Base-by-base conservation (phyloP, 768 basidiomycete species). In the Amanita phalloides region DNA sequence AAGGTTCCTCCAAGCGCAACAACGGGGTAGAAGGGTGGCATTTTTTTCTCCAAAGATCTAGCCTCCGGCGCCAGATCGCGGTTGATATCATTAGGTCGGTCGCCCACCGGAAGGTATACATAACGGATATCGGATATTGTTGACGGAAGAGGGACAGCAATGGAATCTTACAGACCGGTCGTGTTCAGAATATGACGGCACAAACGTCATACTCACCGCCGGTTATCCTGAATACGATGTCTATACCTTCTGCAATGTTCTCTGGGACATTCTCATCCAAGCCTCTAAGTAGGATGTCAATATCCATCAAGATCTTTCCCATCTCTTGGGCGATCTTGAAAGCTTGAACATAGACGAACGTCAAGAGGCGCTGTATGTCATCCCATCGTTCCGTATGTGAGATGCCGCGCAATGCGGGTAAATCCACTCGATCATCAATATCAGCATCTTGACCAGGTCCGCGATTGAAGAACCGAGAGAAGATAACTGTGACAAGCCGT, bases 1-100 rank as follows among this genome's bases (percentile, higher is more conserved):
- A 98, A 98, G 0, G 96, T 98, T 0, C 96, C 96, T 5, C 96
- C 95, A 6, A 97, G 74, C 0, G 82, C 86, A n/a, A 85, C 79
- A 48, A 91, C 87, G 10, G 84, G 85, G 61, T 71, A 73, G 38
- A 64, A 55, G 14, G 68, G 54, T 11, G 69, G 67, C 8, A 55
- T 23, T 13, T 51, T 49, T 23, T 39, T 39, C 21, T 56, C 52
- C 25, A 45, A 55, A 13, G 51, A 39, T 38, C 56, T 53, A 0
- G 54, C 52, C 25, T 58, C 48, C 0, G 58, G 52, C 47, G 57
- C 56, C 33, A 61, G 54, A 17, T 53, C 54, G 48, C 52, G 56
- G 17, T 55, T 33, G 49, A 51, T 47, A 26, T 62, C 57, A 33
- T 58, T 36, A 49, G 58, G 32, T 21, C 56, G 56, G 9, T 66